Base-by-base conservation (phyloP, 2,329 filamentous ascomycete genomes). In the Mycosphaerella arachidis region DNA sequence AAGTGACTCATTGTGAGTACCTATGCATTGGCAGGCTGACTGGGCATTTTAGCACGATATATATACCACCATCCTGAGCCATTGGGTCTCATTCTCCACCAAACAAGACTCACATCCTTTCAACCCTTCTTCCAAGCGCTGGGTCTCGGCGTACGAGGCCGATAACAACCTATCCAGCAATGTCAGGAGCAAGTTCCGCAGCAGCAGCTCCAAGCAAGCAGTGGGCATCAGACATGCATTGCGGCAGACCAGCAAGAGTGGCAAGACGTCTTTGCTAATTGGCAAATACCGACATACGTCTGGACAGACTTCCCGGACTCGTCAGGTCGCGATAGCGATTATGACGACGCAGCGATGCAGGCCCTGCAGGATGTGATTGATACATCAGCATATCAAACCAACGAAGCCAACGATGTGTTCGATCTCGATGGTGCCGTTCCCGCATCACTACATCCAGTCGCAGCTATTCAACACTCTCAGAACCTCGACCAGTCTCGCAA, bases 141-240 rank as follows among this genome's bases (percentile, higher is more conserved):
- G 8, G 52, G 33, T 29, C 52, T 55, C 52, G 52, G 52, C 52
- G 52, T 29, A 20, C 16, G 52, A 55, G 52, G 35, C 40, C 52
- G n/a, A 29, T 27, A 37, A 20, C 16, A 55, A 8, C 33, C 31
- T 8, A 40, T 37, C 52, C n/a, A 40, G 24, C 30, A 40, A 40
- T 37, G 52, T n/a, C 33, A 20, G 6, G 33, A 43, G 52, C 33
- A 27, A 29, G n/a, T 20, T 55, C 27, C 30, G 31, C 35, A 13
- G 13, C 52, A 43, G 18, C 30, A 29, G 24, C 30, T 10, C 33
- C 33, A 43, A 43, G 40, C 24, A 37, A 18, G 52, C 33, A 24
- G 24, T 16, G 52, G 20, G 18, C 33, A 40, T 29, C 31, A 35
- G 18, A 24, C 52, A 29, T 45, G 20, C 46, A 50, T 55, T 43